Evolutionary conservation across 2,329 filamentous ascomycete species (phyloP).

Genomic region (Xylariaceae sp.): DNA sequence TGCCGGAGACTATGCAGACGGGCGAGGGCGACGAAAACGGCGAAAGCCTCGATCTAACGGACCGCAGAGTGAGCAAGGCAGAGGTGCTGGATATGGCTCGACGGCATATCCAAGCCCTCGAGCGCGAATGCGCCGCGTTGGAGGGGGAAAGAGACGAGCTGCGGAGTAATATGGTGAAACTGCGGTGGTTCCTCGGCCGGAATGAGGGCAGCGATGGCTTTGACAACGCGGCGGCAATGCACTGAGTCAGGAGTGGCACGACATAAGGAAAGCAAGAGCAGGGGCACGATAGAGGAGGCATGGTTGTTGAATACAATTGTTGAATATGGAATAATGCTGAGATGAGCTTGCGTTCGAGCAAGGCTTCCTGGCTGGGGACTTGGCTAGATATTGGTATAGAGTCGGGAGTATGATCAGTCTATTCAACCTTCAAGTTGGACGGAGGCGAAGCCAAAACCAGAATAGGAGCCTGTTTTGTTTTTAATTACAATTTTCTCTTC

Average conservation of each 20-base stretch:
- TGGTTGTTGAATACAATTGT: neutral
- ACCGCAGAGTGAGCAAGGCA: constrained; percentile 25
- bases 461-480: neutral
- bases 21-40: constrained; percentile 34
- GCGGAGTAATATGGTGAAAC: constrained; percentile 33
- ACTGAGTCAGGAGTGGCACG: constrained; percentile 5
- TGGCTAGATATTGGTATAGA: neutral
- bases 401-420: neutral
- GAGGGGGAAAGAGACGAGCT: constrained; percentile 43
- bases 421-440: neutral
- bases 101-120: constrained; percentile 44
- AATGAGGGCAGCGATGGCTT: constrained; percentile 28
- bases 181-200: constrained; percentile 36
- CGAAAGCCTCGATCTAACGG: constrained; percentile 26
- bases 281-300: neutral
- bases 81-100: constrained; percentile 43
- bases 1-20: constrained; percentile 42
- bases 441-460: neutral
- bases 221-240: constrained; percentile 9
- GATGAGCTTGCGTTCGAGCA: neutral
- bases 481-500: neutral
- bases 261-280: constrained; percentile 1
- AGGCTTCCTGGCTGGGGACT: neutral
- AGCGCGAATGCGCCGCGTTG: constrained; percentile 41
- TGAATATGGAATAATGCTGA: too few relatives aligned